Base-by-base conservation (phyloP, 345 rosid species). In the Hibiscus mutabilis region DNA sequence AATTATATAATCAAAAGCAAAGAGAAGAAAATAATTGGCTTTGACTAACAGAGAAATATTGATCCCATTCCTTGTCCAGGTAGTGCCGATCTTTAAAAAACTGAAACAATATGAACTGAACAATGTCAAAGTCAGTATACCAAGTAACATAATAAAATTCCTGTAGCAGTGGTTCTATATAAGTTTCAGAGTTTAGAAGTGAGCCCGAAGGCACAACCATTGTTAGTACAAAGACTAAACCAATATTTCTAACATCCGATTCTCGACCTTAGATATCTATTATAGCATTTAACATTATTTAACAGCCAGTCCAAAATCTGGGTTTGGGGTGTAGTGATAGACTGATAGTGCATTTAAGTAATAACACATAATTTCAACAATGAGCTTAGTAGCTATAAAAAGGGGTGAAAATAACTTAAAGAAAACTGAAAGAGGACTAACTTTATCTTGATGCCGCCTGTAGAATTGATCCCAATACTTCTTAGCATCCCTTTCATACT, bases 81-180 rank as follows among this genome's bases (percentile, higher is more conserved):
- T 93, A 93, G 79, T 91, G 98, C 66, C 97, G 87, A 78, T 93
- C 98, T 78, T 93, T 93, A 78, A 93, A 93, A 79, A 93, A 93
- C 97, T 89, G 81, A 74, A 33, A n/a, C 73, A 79, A 31, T 60
- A 60, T 2, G 56, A 25, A 35, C 59, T 24, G 29, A 60, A 11
- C 2, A 33, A n/a, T 13, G 4, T 15, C 4, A 18, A 47, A 68
- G 29, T 12, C 46, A 68, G 18, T 14, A 64, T 40, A 8, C 44
- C 56, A 57, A 52, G 13, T 31, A 29, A 13, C 29, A 15, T 9
- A 74, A 24, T 31, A 57, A 56, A 31, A 52, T 13, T n/a, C 62
- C 21, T 35, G 18, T 21, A 57, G 22, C 73, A 57, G 21, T 22
- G 24, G 13, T 35, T 69, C 19, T 37, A 55, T 21, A 21, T 5